Conservation (phyloP, 768 basidiomycete genomes). For the Lactarius sp. region DNA sequence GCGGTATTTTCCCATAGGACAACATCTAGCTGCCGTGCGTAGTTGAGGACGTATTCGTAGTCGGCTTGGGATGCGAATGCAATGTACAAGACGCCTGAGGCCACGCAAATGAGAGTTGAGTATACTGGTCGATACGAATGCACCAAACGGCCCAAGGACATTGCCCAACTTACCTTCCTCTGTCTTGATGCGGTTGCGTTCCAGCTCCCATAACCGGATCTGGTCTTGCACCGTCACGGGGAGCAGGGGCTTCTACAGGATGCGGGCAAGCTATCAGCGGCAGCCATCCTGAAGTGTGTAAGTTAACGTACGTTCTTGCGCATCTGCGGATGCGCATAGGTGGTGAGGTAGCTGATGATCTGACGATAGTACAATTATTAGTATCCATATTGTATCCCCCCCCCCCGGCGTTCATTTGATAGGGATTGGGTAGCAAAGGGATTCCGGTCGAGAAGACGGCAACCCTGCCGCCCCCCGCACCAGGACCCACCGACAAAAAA, state of each 20-base stretch:
- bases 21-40: slow-evolving; percentile 76
- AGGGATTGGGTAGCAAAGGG: background rate
- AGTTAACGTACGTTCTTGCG: slow-evolving; percentile 67
- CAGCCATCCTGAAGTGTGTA: slow-evolving; percentile 1
- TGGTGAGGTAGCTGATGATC: slow-evolving; percentile 93
- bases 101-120: background rate
- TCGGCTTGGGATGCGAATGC: slow-evolving; percentile 83
- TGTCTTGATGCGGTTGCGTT: slow-evolving; percentile 85
- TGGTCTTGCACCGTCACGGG: slow-evolving; percentile 99
- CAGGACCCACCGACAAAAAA: background rate
- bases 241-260: slow-evolving; percentile 74
- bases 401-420: background rate
- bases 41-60: slow-evolving; percentile 81
- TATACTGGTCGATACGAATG: background rate
- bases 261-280: background rate
- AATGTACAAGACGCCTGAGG: slow-evolving; percentile 78
- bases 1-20: slow-evolving; percentile 77
- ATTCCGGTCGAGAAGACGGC: background rate
- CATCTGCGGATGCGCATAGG: slow-evolving; percentile 98
- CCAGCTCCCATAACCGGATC: slow-evolving; percentile 94
- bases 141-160: background rate
- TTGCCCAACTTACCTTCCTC: slow-evolving; percentile 63
- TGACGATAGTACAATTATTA: slow-evolving; percentile 33
- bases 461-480: background rate
- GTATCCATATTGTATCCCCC: background rate